Evolutionary conservation across 2,329 filamentous ascomycete species (phyloP), one percentile per base, ranked within the genome.

Genomic region (Herpotrichia juniperi): DNA sequence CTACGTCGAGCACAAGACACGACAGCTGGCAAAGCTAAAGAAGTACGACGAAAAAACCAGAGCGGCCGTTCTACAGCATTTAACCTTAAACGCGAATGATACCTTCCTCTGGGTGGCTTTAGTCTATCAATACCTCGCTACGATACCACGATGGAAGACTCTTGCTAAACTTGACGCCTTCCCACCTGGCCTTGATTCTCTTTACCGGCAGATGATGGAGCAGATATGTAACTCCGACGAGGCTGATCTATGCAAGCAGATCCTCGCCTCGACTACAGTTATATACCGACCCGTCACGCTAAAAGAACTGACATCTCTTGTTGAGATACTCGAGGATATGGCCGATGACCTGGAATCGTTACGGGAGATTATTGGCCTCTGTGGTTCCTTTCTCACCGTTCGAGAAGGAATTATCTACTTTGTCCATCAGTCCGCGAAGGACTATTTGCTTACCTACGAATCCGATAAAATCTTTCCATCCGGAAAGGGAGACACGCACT

Each of bases 361-460:
- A 10, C 8, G 9, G 17, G 17, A 8, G 17, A 39, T 39, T 39
- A 17, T 39, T 17, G 34, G 34, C 34, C 16, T 11, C 34, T 39
- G 34, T 19, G 34, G 34, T 8, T 39, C 34, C 8, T 39, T 39
- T 17, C 34, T 39, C 17, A 39, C 34, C 8, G 8, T 19, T 8
- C 34, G 34, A 39, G 34, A 39, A 11, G 17, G 16, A 9, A 39
- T 17, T 10, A 22, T 47, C 31, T 47, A 47, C 22, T 47, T 76
- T 47, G 64, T 78, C 1, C 75, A 79, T 50, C 71, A 76, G 46
- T 78, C 76, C 1, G 77, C 74, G 0, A 76, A 77, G 51, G 76
- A 79, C 12, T 76, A 65, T 54, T 46, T 80, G 1, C 19, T 52
- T 9, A 26, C 58, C 12, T 46, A 62, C 7, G 59, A 54, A 39